Evolutionary conservation across 768 basidiomycete species (phyloP), one percentile per base, ranked within the genome.

Genomic region (Myochromella boudieri): DNA sequence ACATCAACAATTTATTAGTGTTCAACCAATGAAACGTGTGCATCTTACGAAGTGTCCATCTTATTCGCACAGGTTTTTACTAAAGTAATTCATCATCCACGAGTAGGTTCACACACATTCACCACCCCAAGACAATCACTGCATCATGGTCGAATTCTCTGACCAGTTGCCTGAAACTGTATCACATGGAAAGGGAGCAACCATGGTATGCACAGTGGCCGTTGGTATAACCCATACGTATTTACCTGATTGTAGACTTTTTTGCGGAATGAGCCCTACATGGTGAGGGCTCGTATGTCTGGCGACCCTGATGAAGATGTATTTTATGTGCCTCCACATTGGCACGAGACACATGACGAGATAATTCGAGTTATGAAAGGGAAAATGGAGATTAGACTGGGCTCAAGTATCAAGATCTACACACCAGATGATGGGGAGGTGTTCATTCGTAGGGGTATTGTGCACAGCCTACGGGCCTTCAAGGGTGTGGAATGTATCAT

Each of bases 331-430:
- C 63, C 66, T 1, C 60, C 55, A 0, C 68, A 69, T 33, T 68
- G 68, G 67, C 68, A 70, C 29, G 64, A 66, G 24, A 57, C 44
- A 3, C 63, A 69, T 43, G 64, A 67, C 34, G 68, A 70, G 47
- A 51, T 60, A 2, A 60, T 68, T 46, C 57, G 52, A 11, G 55
- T 70, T 11, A 26, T 62, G 4, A 53, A 64, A 48, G 67, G 64
- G 24, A 55, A 59, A 28, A 40, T 70, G 18, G 59, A 63, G 37
- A 60, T 68, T 22, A 55, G 42, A 17, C 52, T 66, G 12, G 63
- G 62, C 6, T 38, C 44, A 1, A 51, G 42, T 21, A 52, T 49
- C 29, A 54, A 46, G 29, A 41, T 49, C n/a, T 69, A 59, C 48
- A 51, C 53, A 6, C 58, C 65, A 4, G 61, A 61, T 31, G 68